phyloP scores from a whole-genome alignment of 495 filamentous ascomycete species.

The Haplographium delicatum region DNA sequence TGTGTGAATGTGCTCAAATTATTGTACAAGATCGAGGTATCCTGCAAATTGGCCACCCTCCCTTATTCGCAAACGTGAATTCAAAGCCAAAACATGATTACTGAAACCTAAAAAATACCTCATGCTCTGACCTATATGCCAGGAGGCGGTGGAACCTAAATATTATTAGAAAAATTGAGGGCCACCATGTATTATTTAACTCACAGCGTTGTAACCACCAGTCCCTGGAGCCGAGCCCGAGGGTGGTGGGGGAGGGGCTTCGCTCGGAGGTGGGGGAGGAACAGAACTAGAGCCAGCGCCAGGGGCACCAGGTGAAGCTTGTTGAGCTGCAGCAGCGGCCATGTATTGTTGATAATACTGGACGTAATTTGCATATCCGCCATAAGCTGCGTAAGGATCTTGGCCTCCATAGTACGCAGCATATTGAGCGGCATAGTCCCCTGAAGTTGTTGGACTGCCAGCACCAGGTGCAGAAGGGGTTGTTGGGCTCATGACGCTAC shows the following conservation, averaged over 20 bases:
- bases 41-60: slow-evolving; percentile 11
- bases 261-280: slow-evolving; percentile 54
- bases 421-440: slow-evolving; percentile 72
- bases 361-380: slow-evolving; percentile 73
- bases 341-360: slow-evolving; percentile 64
- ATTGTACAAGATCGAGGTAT: slow-evolving; percentile 20
- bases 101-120: background rate
- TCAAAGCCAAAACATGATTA: background rate
- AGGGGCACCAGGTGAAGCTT: slow-evolving; percentile 30
- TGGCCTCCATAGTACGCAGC: slow-evolving; percentile 70
- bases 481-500: slow-evolving; percentile 29
- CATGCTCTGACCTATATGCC: slow-evolving; percentile 35
- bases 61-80: background rate
- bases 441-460: slow-evolving; percentile 36
- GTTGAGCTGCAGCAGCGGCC: slow-evolving; percentile 42
- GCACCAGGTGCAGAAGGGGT: slow-evolving; percentile 31
- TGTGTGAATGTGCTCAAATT: slow-evolving; percentile 1
- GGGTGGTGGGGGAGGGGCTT: slow-evolving; percentile 53
- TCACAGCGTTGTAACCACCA: slow-evolving; percentile 64
- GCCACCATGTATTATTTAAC: slow-evolving; percentile 19
- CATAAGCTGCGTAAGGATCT: slow-evolving; percentile 91
- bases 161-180: slow-evolving; percentile 16
- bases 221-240: slow-evolving; percentile 47
- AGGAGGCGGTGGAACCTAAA: slow-evolving; percentile 51
- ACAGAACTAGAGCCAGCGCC: slow-evolving; percentile 40